A percentile compares a stretch with the other conserved stretches of the same genome.
phyloP scores from a whole-genome alignment of 129 eudicot genomes.

The Arctium minus region DNA sequence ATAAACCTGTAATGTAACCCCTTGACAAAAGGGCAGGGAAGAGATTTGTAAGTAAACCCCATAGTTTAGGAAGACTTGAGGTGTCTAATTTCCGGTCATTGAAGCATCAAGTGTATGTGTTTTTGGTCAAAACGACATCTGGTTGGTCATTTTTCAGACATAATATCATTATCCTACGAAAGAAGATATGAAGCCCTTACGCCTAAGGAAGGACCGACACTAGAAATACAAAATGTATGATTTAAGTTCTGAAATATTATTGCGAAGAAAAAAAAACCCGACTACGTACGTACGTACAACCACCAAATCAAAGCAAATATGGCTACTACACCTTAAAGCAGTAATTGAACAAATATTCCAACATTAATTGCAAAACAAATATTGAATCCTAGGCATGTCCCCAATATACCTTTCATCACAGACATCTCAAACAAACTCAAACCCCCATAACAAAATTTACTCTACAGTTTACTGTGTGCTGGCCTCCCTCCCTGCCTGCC shows the following conservation, averaged over 20 bases:
- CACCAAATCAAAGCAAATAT: neutral
- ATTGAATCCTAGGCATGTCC: neutral
- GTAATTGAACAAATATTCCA: neutral
- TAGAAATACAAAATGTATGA: neutral
- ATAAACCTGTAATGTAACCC: too few relatives aligned
- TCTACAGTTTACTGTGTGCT: constrained; percentile 21
- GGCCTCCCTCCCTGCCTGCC: neutral
- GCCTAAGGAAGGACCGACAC: neutral
- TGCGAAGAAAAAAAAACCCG: too few relatives aligned
- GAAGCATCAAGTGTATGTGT: too few relatives aligned
- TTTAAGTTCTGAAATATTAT: neutral
- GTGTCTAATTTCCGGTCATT: too few relatives aligned
- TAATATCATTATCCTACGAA: too few relatives aligned
- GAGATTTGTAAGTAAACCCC: too few relatives aligned
- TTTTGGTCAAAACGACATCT: too few relatives aligned
- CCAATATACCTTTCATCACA: neutral
- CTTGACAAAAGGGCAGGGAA: too few relatives aligned
- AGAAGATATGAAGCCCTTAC: too few relatives aligned
- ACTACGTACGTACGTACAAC: too few relatives aligned
- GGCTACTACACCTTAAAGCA: neutral
- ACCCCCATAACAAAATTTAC: constrained; percentile 12
- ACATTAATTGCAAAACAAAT: neutral
- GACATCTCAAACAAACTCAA: neutral
- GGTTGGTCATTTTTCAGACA: too few relatives aligned
- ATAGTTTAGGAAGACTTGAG: too few relatives aligned